Evolutionary conservation across 441 rosid species (phyloP).

Genomic region (Hura crepitans): DNA sequence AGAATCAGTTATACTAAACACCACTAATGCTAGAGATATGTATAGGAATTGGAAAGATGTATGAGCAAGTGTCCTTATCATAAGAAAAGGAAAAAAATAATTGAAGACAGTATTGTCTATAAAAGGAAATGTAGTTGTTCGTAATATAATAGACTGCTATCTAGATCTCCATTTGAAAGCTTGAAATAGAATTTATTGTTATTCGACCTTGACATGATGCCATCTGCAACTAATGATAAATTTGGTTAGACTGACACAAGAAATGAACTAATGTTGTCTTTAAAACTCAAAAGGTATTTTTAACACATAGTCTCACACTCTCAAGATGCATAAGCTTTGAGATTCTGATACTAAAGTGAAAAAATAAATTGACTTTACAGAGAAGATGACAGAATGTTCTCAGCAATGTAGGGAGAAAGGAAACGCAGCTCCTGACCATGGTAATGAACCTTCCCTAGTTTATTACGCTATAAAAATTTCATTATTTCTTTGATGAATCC

Average conservation of each 20-base stretch:
- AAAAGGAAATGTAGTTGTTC: not conserved
- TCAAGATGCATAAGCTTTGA: not conserved
- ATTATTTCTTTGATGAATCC: not conserved
- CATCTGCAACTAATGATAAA: not conserved
- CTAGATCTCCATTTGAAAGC: not conserved
- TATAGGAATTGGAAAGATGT: conserved; percentile 4
- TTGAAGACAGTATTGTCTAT: not conserved
- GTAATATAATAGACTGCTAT: not conserved
- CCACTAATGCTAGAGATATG: not conserved
- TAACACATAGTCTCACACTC: not conserved
- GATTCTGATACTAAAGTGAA: conserved; percentile 12
- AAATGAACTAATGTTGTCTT: not conserved
- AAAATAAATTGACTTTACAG: conserved; percentile 39
- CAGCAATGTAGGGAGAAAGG: conserved; percentile 45
- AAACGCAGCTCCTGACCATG: conserved; percentile 38
- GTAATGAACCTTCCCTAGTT: conserved; percentile 33
- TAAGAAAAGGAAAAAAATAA: not conserved
- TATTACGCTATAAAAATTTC: conserved; percentile 7
- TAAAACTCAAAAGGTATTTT: not conserved
- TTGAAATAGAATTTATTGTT: not conserved
- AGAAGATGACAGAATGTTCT: conserved; percentile 49
- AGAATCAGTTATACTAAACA: not conserved
- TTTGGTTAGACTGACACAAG: not conserved
- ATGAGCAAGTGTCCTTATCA: not conserved
- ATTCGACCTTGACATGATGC: not conserved